Evolutionary conservation across 2,329 filamentous ascomycete genomes (phyloP).

Genomic region (Cordyceps militaris): DNA sequence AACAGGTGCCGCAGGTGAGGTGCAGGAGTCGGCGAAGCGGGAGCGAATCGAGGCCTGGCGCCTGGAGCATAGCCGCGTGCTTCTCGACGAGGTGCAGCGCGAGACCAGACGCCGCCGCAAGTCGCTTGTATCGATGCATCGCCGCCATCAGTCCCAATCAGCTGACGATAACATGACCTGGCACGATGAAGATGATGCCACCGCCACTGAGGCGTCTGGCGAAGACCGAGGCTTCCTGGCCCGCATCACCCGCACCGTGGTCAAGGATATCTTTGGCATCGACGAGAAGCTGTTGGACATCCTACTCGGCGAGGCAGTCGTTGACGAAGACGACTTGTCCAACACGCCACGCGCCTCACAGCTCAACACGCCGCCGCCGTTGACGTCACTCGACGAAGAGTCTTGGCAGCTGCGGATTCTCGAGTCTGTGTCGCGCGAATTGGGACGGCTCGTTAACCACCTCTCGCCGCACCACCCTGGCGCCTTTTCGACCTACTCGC

Average conservation of each 20-base stretch:
- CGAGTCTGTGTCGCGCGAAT: conserved; percentile 77
- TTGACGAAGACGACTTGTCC: conserved; percentile 39
- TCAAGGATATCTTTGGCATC: conserved; percentile 83
- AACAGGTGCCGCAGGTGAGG: not conserved
- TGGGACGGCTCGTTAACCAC: conserved; percentile 76
- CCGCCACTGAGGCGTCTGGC: conserved; percentile 33
- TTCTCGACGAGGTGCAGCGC: conserved; percentile 82
- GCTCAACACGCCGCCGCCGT: conserved; percentile 25
- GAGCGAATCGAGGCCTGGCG: conserved; percentile 88
- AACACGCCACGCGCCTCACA: conserved; percentile 40
- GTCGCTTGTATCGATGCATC: conserved; percentile 44
- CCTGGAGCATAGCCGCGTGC: conserved; percentile 76
- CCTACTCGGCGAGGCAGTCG: conserved; percentile 74
- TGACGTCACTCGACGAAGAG: conserved; percentile 27
- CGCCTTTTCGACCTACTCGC: conserved; percentile 76
- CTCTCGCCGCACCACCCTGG: conserved; percentile 74
- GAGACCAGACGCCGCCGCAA: conserved; percentile 67
- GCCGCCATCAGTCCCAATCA: conserved; percentile 22
- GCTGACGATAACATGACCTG: conserved; percentile 38
- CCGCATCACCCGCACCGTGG: conserved; percentile 75
- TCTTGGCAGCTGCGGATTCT: conserved; percentile 73
- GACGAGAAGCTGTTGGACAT: conserved; percentile 79
- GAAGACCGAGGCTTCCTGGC: conserved; percentile 68
- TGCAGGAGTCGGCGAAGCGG: conserved; percentile 64
- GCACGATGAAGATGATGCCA: conserved; percentile 43